Evolutionary conservation across 2,329 filamentous ascomycete genomes (phyloP), one percentile per base, ranked within the genome.

Genomic region (Sodiomyces alkalinus): DNA sequence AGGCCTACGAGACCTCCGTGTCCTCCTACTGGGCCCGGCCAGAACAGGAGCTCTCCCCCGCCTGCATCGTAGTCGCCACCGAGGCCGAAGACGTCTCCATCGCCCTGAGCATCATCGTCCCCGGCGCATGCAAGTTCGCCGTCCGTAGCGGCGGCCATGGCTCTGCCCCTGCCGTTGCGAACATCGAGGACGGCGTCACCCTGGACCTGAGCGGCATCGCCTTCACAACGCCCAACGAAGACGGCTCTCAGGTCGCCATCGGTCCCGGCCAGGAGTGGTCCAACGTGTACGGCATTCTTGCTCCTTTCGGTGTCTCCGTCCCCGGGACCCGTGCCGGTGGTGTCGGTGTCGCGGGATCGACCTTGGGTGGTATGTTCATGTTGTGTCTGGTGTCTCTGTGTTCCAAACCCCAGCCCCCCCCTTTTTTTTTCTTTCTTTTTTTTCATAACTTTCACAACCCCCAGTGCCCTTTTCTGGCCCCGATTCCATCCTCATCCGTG

Each of bases 111-210:
- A 14, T 19, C 10, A 16, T 27, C 14, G 17, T 13, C 29, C 32
- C 14, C 30, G 47, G 11, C 30, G 15, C n/a, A 5, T 17, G 13
- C 27, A 11, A 21, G 12, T 28, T 28, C 15, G 19, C 27, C 27
- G 19, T 28, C 19, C 19, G 20, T 11, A 17, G 27, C 11, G 27
- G 27, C 27, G 27, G 27, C 13, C 19, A 22, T n/a, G 20, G 54
- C 2, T 48, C 57, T 3, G 62, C 60, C 33, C 44, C 52, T 0
- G 55, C 52, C 4, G 49, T 51, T 2, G 57, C 59, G 6, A 49
- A 44, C 17, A 35, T 47, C 19, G 31, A 43, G 5, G 22, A 42
- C 6, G 47, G 45, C 21, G 33, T 49, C 8, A 46, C 42, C 6
- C n/a, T n/a, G n/a, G n/a, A n/a, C n/a, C n/a, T n/a, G n/a, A n/a